Conservation (phyloP, 2,329 filamentous ascomycete species). For the Venturia carpophila region DNA sequence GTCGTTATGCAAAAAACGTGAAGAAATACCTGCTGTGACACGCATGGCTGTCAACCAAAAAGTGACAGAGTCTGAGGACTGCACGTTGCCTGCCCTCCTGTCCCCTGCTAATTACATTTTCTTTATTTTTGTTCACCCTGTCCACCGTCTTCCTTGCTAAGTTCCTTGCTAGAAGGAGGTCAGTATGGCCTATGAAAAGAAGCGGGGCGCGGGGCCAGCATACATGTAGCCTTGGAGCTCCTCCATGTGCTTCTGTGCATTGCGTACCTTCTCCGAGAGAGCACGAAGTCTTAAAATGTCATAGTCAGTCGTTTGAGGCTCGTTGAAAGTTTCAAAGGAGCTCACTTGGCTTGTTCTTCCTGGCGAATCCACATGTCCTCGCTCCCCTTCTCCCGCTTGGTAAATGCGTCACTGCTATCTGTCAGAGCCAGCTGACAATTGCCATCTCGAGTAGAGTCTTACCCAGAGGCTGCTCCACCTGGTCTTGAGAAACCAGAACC, state of each 20-base stretch:
- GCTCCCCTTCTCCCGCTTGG: constrained; percentile 77
- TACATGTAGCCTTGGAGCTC: constrained; percentile 16
- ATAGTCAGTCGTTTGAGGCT: neutral
- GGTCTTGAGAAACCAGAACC: constrained; percentile 28
- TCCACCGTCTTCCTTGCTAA: neutral
- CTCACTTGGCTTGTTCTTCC: constrained; percentile 78
- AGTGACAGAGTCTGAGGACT: neutral
- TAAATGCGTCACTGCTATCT: constrained; percentile 71
- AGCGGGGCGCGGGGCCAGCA: neutral
- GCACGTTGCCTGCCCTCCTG: neutral
- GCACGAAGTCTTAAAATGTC: neutral
- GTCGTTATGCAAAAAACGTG: neutral
- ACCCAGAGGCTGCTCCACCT: constrained; percentile 33
- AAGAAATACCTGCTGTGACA: neutral
- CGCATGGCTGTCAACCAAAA: constrained; percentile 1
- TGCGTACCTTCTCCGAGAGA: constrained; percentile 3
- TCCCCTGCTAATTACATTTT: neutral
- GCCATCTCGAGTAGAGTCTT: constrained; percentile 17
- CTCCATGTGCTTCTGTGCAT: constrained; percentile 16
- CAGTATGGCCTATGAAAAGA: neutral
- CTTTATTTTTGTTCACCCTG: neutral
- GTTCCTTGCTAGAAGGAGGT: neutral
- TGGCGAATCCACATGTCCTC: constrained; percentile 79
- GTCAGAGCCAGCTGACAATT: neutral
- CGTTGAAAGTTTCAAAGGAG: constrained; percentile 17